Percentiles rank a stretch among this genome's conserved stretches.
These are phyloP conservation scores for Colletotrichum theobromicola DNA, from an alignment of 2,329 filamentous ascomycete genomes.

Conservation along the genomic window DNA sequence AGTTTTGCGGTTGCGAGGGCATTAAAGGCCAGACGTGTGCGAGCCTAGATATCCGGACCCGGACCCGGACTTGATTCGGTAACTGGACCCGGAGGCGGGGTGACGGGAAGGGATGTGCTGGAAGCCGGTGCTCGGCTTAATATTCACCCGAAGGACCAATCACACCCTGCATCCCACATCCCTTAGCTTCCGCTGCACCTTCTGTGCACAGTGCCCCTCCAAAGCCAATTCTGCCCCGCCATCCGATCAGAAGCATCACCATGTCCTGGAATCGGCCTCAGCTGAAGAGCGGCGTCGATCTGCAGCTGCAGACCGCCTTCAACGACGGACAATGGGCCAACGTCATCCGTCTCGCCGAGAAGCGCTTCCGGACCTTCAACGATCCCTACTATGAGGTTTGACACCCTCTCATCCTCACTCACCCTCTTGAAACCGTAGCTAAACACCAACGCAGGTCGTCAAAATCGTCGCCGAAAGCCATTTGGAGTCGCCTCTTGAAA, in stretches of 20 bases:
- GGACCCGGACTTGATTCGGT: neutral
- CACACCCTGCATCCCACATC: neutral
- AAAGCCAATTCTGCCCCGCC: conserved; percentile 24
- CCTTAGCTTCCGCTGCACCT: conserved; percentile 11
- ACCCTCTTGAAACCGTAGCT: neutral
- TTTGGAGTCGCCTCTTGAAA: conserved; percentile 53
- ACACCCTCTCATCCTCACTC: neutral
- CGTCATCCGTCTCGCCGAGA: conserved; percentile 57
- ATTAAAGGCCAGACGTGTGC: neutral
- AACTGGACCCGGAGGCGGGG: too few species aligned
- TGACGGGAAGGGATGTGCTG: too few species aligned
- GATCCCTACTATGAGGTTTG: conserved; percentile 63
- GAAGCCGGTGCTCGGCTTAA: neutral
- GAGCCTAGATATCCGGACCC: neutral
- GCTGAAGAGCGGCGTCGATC: conserved; percentile 56
- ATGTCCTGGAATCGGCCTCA: conserved; percentile 31
- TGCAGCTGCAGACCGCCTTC: conserved; percentile 61
- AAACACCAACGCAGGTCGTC: conserved; percentile 40
- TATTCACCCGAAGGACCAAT: conserved; percentile 5
- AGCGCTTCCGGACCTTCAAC: conserved; percentile 52
- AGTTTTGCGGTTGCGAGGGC: neutral
- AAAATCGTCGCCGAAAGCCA: conserved; percentile 57
- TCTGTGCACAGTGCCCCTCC: conserved; percentile 20
- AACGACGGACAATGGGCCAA: conserved; percentile 58
- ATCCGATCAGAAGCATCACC: conserved; percentile 24